phyloP scores from a whole-genome alignment of 805 yeast genomes.

The Zygosaccharomyces bailii region DNA sequence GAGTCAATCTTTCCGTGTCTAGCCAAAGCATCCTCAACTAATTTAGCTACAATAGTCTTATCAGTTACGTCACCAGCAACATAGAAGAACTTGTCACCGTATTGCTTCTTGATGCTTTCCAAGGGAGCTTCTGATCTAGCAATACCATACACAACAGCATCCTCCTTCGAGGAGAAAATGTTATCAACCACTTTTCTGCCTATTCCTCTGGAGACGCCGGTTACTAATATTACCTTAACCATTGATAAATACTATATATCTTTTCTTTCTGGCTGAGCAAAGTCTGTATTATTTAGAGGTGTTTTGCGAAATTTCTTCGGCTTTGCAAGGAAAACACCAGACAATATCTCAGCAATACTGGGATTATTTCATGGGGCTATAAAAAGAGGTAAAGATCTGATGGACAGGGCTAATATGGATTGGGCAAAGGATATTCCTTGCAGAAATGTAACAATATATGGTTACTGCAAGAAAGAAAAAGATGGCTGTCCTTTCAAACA shows the following conservation, averaged over 20 bases:
- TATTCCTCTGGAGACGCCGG: constrained; percentile 72
- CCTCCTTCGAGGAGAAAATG: constrained; percentile 37
- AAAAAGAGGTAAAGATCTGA: constrained; percentile 7
- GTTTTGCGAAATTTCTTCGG: background rate
- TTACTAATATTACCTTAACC: constrained; percentile 43
- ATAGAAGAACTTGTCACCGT: constrained; percentile 49
- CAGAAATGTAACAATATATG: constrained; percentile 79
- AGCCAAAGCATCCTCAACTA: constrained; percentile 45
- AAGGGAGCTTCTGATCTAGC: constrained; percentile 61
- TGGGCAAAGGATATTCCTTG: constrained; percentile 77
- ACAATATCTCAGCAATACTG: background rate
- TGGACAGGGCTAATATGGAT: constrained; percentile 37
- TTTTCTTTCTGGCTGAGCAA: background rate
- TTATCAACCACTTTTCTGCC: constrained; percentile 72
- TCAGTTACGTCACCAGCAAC: constrained; percentile 62
- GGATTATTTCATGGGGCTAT: background rate
- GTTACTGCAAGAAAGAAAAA: constrained; percentile 81
- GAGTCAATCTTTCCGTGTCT: constrained; percentile 60
- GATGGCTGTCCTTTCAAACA: constrained; percentile 85
- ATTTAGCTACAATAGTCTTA: constrained; percentile 25
- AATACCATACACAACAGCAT: constrained; percentile 55
- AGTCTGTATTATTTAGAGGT: background rate
- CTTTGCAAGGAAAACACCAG: background rate
- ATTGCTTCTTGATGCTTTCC: constrained; percentile 40
- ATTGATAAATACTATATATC: constrained; percentile 2